Percentiles rank a stretch among this genome's conserved stretches.
Evolutionary conservation across 176 grass and related monocot genomes (phyloP).

Genomic region (Pontederia crassipes): DNA sequence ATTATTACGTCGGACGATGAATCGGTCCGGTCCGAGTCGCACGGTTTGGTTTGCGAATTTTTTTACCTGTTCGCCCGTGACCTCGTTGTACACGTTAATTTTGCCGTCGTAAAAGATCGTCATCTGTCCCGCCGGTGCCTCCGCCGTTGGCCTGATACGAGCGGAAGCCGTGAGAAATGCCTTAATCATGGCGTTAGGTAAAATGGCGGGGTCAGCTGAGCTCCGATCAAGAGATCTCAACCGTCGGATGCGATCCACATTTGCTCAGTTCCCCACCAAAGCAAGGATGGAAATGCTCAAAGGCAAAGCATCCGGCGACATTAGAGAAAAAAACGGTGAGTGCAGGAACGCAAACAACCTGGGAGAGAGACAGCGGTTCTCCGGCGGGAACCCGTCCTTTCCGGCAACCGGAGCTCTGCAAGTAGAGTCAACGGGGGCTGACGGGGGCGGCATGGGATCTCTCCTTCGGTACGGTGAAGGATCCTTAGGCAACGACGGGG

Average conservation of each 20-base stretch:
- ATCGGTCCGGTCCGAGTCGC: background rate
- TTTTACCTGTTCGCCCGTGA: background rate
- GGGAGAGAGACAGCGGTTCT: conserved; percentile 19
- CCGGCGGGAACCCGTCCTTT: conserved; percentile 12
- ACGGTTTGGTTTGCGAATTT: background rate
- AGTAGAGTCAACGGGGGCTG: background rate
- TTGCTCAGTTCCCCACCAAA: too few species aligned
- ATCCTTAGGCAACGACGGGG: conserved; percentile 2
- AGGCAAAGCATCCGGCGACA: background rate
- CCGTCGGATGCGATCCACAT: too few species aligned
- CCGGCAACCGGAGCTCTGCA: background rate
- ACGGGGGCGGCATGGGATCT: conserved; percentile 16
- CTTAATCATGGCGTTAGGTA: too few species aligned
- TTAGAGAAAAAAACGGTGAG: background rate
- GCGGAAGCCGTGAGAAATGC: background rate
- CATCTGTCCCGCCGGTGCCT: conserved; percentile 1
- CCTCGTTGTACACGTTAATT: conserved; percentile 4
- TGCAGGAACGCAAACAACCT: background rate
- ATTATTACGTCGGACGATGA: background rate
- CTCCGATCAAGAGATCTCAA: too few species aligned
- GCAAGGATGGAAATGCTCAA: background rate
- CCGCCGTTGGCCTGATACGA: conserved; percentile 1
- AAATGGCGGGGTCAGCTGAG: too few species aligned
- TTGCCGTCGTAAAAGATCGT: conserved; percentile 7
- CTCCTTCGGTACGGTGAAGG: conserved; percentile 30